Base-by-base conservation (phyloP, 441 rosid genomes). In the Eutrema salsugineum region DNA sequence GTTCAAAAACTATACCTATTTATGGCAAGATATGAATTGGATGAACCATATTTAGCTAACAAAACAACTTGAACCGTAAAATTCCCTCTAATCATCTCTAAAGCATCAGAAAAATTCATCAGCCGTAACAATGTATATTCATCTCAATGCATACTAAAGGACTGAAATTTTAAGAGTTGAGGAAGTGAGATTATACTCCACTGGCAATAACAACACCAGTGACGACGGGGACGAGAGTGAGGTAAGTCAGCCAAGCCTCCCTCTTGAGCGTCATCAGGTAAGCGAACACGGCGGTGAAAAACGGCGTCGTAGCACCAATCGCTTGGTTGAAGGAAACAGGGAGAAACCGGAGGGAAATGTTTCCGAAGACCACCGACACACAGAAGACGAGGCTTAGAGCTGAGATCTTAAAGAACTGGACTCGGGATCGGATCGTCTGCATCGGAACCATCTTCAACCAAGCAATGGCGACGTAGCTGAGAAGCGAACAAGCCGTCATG, bases 381-480 rank as follows among this genome's bases (percentile, higher is more conserved):
- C 98, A 93, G 70, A 93, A 91, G 2, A 93, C 90, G 73, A 93
- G 81, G 66, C 94, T 89, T 19, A 93, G 66, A 14, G 94, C 85
- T 1, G 97, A 63, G 86, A 93, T 91, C 94, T 91, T 93, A 48
- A 93, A 50, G 68, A 93, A 89, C 68, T 93, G 98, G 40, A 78
- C 70, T 11, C 87, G 81, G 14, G 98, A 93, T 60, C 97, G 88
- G 70, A 93, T 83, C 10, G 94, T 87, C 72, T 93, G 98, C 89
- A 93, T 86, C 14, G 97, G 98, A 10, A 91, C 97, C 91, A 91
- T 84, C 85, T 88, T 89, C 80, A 91, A 56, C 96, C 97, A 91
- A 12, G 88, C 97, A 71, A 91, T 84, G 72, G 96, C 91, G 39
- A 93, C 67, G 79, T 91, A 93, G 84, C 96, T 89, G 28, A 91